Evolutionary conservation across 441 rosid genomes (phyloP), one percentile per base, ranked within the genome.

Genomic region (Dalechampia spathulata): DNA sequence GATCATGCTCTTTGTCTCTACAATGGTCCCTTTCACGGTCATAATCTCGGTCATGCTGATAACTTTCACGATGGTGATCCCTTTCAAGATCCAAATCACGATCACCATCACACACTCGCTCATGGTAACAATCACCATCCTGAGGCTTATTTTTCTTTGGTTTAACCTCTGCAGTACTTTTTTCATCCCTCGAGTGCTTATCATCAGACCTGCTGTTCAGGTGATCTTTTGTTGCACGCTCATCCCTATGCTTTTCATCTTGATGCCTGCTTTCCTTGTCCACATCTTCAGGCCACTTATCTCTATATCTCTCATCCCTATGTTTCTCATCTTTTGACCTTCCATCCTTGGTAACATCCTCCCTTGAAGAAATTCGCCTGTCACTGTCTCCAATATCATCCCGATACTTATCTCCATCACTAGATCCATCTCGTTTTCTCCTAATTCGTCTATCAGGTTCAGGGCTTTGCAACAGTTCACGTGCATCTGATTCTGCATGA

Each of bases 231-330:
- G 69, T 41, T 52, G 69, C 41, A 47, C 69, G 83, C 12, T 83
- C 96, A 74, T 86, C 89, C 69, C 78, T 80, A 60, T 73, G 77
- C 77, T 80, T 86, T 20, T 81, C 91, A 62, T 80, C 81, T 52
- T 66, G 81, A 60, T 65, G 74, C 76, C 69, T 91, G 54, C 62
- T 69, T 57, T 85, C 96, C 68, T 65, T 61, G 56, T 77, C 83
- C 20, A 60, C 67, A 57, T 67, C 85, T 55, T 83, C 96, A 17
- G 68, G 69, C 43, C 73, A 65, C 69, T 78, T 83, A 36, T 78
- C 90, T 65, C 69, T 78, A 65, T 72, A 57, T 44, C 59, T 80
- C 22, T 80, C 89, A 65, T 83, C 90, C 68, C 75, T 81, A 58
- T 63, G 62, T 68, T 81, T 93, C 70, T 83, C 97, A 55, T 73